These are phyloP conservation scores for Aurifilum marmelostoma DNA, from an alignment of 2,329 filamentous ascomycete species.

Conservation along the genomic window DNA sequence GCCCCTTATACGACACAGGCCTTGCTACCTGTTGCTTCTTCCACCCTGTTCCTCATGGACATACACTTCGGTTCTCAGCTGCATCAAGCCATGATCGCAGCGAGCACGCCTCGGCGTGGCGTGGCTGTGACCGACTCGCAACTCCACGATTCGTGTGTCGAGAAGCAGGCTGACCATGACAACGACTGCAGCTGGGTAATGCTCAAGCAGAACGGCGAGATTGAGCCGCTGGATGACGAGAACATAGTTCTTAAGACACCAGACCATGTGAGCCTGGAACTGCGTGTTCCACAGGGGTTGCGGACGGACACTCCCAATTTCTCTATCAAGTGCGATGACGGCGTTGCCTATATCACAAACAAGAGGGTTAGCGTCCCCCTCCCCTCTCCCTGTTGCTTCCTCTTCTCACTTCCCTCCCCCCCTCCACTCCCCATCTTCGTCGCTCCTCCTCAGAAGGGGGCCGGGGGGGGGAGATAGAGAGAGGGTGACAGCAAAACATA, in stretches of 20 bases:
- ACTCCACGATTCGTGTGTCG: slow-evolving; percentile 40
- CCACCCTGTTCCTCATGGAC: slow-evolving; percentile 18
- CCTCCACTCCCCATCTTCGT: neutral
- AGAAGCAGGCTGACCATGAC: slow-evolving; percentile 57
- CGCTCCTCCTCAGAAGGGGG: neutral
- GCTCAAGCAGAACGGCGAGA: slow-evolving; percentile 73
- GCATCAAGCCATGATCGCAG: slow-evolving; percentile 42
- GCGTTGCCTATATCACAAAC: slow-evolving; percentile 81
- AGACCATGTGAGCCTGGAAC: slow-evolving; percentile 73
- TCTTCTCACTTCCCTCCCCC: neutral
- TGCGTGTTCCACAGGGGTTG: slow-evolving; percentile 72
- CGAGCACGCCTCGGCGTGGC: slow-evolving; percentile 46
- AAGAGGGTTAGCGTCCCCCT: slow-evolving; percentile 65
- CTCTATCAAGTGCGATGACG: slow-evolving; percentile 72
- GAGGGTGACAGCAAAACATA: neutral
- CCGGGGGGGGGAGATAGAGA: too few species aligned
- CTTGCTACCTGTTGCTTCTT: slow-evolving; percentile 25
- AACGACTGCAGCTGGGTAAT: slow-evolving; percentile 80
- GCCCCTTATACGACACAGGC: neutral
- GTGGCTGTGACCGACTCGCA: neutral
- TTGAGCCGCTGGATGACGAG: slow-evolving; percentile 85
- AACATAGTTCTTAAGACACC: slow-evolving; percentile 79
- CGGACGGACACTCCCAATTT: slow-evolving; percentile 63
- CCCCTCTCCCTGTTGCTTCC: neutral
- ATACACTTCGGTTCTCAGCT: slow-evolving; percentile 24